These are phyloP conservation scores for Rhizopus microsporus DNA, from an alignment of 371 early-diverging fungal genomes.

Conservation along the genomic window DNA sequence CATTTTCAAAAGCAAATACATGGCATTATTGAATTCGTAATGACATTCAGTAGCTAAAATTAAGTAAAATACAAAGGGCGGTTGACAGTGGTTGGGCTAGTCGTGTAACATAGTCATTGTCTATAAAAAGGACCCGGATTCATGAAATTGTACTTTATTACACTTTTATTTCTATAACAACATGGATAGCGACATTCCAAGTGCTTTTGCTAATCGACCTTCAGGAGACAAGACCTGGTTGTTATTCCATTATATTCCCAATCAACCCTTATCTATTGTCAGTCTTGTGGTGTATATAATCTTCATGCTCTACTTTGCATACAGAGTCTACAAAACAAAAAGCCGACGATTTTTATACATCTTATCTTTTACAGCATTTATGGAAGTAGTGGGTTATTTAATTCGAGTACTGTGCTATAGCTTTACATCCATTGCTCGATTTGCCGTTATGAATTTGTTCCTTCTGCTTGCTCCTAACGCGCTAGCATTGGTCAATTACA, in stretches of 20 bases:
- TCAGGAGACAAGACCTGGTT: not conserved
- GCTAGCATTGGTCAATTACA: constrained; percentile 19
- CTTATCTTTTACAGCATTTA: constrained; percentile 31
- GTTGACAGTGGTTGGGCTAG: too few species aligned
- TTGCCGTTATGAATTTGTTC: constrained; percentile 15
- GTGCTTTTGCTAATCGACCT: not conserved
- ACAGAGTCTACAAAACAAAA: constrained; percentile 9
- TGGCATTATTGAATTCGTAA: too few species aligned
- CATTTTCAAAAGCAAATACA: too few species aligned
- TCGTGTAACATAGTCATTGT: too few species aligned
- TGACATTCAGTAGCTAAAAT: too few species aligned
- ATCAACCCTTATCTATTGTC: constrained; percentile 3
- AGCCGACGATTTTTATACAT: constrained; percentile 27
- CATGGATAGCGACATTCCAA: too few species aligned
- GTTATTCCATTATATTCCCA: constrained; percentile 16
- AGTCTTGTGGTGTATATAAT: constrained; percentile 8
- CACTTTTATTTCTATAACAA: too few species aligned
- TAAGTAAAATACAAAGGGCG: too few species aligned
- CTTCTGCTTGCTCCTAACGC: constrained; percentile 14
- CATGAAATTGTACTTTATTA: too few species aligned
- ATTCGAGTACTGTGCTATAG: constrained; percentile 25
- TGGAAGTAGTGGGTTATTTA: constrained; percentile 36
- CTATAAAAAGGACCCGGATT: too few species aligned
- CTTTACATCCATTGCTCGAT: constrained; percentile 27
- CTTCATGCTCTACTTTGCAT: constrained; percentile 8